phyloP scores from a whole-genome alignment of 2,329 filamentous ascomycete species.

The Colletotrichum sp. region DNA sequence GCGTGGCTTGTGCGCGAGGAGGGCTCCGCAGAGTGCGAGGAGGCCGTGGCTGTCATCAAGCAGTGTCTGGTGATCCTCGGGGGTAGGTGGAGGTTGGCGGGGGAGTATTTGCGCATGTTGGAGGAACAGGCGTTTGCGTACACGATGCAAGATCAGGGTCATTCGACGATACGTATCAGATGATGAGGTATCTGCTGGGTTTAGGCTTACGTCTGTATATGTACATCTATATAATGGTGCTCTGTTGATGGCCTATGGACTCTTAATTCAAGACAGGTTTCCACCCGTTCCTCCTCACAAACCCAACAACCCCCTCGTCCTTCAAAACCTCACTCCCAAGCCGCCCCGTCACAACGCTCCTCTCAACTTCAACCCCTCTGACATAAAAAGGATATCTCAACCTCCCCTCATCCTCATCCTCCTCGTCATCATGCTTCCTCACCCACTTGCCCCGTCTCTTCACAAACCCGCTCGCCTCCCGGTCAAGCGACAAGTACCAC shows the following conservation, averaged over 20 bases:
- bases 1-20: constrained; percentile 43
- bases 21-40: constrained; percentile 31
- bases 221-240: not conserved
- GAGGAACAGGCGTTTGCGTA: constrained; percentile 37
- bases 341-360: constrained; percentile 71
- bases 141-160: constrained; percentile 14
- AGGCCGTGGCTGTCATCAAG: constrained; percentile 32
- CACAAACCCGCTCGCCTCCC: constrained; percentile 62
- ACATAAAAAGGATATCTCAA: constrained; percentile 66
- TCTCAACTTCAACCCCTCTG: constrained; percentile 62
- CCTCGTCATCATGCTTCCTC: not conserved
- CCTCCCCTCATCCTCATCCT: constrained; percentile 20
- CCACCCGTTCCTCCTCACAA: constrained; percentile 66
- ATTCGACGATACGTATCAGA: not conserved
- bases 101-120: constrained; percentile 39
- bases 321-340: constrained; percentile 61
- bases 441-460: constrained; percentile 10
- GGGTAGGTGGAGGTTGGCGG: constrained; percentile 38
- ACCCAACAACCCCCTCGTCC: constrained; percentile 65
- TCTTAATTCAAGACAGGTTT: constrained; percentile 45
- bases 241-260: not conserved
- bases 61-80: constrained; percentile 32
- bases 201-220: not conserved
- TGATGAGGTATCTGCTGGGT: not conserved
- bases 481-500: constrained; percentile 71